phyloP scores from a whole-genome alignment of 75 land plant genomes.

The Cupressus sempervirens region DNA sequence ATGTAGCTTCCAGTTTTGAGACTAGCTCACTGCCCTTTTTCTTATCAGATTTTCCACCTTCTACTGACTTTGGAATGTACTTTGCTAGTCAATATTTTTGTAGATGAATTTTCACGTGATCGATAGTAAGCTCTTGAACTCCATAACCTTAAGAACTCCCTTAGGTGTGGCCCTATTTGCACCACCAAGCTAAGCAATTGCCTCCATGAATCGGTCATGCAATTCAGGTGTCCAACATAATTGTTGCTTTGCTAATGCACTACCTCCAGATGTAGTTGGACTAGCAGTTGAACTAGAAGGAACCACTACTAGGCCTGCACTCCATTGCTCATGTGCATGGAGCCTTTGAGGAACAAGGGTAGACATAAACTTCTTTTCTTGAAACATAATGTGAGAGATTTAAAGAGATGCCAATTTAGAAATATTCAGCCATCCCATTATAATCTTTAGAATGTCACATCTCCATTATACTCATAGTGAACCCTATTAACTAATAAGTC shows the following conservation, averaged over 20 bases:
- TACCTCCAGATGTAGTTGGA: conserved; percentile 24
- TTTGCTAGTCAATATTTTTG: conserved; percentile 65
- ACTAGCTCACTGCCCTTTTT: conserved; percentile 1
- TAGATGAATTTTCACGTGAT: conserved; percentile 30
- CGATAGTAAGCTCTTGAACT: conserved; percentile 28
- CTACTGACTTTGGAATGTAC: conserved; percentile 47
- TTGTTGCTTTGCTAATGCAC: conserved; percentile 43
- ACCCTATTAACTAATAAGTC: too few species aligned
- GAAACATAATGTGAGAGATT: conserved; percentile 21
- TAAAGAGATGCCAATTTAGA: conserved; percentile 12
- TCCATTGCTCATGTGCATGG: conserved; percentile 24
- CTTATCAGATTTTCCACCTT: conserved; percentile 37
- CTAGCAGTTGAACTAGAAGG: conserved; percentile 28
- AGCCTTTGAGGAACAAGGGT: conserved; percentile 32
- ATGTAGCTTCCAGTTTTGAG: conserved; percentile 10
- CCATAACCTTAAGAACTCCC: conserved; percentile 25
- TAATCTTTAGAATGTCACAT: too few species aligned
- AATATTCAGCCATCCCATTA: too few species aligned
- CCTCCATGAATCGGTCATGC: conserved; percentile 55
- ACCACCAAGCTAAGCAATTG: conserved; percentile 53
- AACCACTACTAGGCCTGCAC: conserved; percentile 19
- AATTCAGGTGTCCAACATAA: conserved; percentile 53
- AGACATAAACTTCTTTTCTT: conserved; percentile 29
- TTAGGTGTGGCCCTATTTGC: conserved; percentile 48
- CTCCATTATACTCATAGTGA: too few species aligned